These are phyloP conservation scores for Talaromyces verruculosus DNA, from an alignment of 2,329 filamentous ascomycete genomes.

Conservation along the genomic window DNA sequence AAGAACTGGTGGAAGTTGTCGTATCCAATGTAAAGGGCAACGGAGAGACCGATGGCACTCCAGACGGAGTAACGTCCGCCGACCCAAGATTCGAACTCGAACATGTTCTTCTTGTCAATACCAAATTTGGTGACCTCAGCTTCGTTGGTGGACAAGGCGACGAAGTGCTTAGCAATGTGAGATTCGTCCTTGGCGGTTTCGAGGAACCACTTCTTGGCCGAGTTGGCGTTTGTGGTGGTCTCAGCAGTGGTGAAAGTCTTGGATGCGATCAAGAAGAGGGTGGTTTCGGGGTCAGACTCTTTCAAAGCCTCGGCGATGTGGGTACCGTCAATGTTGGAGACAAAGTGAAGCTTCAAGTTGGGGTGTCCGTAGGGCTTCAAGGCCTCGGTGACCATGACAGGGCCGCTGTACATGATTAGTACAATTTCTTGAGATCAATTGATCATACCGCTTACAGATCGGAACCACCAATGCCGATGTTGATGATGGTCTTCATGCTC, in stretches of 20 bases:
- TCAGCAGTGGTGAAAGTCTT: conserved; percentile 99
- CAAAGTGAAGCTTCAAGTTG: conserved; percentile 89
- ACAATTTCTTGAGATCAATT: background rate
- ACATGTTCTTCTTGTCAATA: conserved; percentile 99
- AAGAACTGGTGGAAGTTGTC: conserved; percentile 98
- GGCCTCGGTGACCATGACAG: conserved; percentile 98
- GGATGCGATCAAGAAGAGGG: conserved; percentile 96
- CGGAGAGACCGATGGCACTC: conserved; percentile 95
- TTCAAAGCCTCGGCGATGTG: conserved; percentile 93
- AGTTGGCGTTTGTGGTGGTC: conserved; percentile 95
- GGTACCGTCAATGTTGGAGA: conserved; percentile 99
- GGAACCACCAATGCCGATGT: conserved; percentile 96
- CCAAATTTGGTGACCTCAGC: conserved; percentile 95
- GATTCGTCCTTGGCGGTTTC: conserved; percentile 71
- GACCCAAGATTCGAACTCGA: conserved; percentile 98
- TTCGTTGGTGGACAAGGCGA: conserved; percentile 95
- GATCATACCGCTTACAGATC: conserved; percentile 68
- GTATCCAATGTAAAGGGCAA: conserved; percentile 91
- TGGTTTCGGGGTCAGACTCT: conserved; percentile 89
- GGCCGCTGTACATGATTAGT: conserved; percentile 60
- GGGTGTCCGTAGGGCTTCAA: conserved; percentile 90
- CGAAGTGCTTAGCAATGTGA: conserved; percentile 95
- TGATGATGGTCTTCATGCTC: conserved; percentile 94
- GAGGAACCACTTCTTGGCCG: conserved; percentile 95
- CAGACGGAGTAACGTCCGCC: conserved; percentile 98